A percentile compares a stretch with the other conserved stretches of the same genome.
phyloP scores from a whole-genome alignment of 192 early-diverging fungal genomes.

The Backusella tuberculispora region DNA sequence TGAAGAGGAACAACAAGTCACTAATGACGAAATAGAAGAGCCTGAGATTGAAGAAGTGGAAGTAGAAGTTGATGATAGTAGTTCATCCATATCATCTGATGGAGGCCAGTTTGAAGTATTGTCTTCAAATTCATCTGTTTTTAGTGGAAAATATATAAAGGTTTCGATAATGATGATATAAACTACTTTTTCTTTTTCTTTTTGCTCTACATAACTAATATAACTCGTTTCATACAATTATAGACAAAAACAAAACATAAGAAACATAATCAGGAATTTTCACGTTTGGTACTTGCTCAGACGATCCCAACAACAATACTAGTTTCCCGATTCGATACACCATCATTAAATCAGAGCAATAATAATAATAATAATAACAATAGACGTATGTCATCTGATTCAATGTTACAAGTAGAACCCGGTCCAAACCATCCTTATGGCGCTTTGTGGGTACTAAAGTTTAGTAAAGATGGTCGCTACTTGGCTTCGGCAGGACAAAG shows the following conservation, averaged over 20 bases:
- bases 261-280: slow-evolving; percentile 13
- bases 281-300: slow-evolving; percentile 20
- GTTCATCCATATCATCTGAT: neutral
- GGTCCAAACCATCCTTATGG: slow-evolving; percentile 2
- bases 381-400: neutral
- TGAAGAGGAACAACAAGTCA: neutral
- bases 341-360: neutral
- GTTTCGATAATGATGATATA: neutral
- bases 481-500: slow-evolving; percentile 77
- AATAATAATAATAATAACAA: no score
- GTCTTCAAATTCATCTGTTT: neutral
- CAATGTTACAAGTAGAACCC: neutral
- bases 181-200: no score
- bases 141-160: slow-evolving; percentile 4
- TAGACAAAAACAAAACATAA: slow-evolving; percentile 22
- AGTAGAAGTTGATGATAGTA: neutral
- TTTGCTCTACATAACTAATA: no score
- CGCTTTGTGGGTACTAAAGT: slow-evolving; percentile 74
- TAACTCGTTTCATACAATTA: no score
- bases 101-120: neutral
- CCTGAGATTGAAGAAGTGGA: neutral
- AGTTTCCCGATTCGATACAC: neutral
- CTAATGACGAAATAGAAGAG: neutral
- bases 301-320: neutral
- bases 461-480: slow-evolving; percentile 75